Evolutionary conservation across 768 basidiomycete genomes (phyloP).

Genomic region (Glaciozyma antarctica): DNA sequence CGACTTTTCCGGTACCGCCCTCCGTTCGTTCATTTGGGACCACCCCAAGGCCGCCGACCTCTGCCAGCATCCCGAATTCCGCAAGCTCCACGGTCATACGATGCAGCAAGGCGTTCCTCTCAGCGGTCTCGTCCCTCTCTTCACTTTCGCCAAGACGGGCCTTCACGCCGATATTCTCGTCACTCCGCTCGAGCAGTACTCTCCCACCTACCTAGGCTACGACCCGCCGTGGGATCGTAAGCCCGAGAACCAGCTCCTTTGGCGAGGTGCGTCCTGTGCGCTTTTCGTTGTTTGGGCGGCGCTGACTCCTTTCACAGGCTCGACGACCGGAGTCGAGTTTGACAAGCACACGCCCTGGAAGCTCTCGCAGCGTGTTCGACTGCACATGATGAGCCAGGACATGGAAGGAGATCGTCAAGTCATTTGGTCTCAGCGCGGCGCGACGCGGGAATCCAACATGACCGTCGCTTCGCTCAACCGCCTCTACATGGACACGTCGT

Average conservation of each 20-base stretch:
- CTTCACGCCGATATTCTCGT: conserved; percentile 86
- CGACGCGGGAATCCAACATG: conserved; percentile 28
- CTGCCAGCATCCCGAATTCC: conserved; percentile 35
- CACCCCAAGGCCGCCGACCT: conserved; percentile 31
- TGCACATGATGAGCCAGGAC: conserved; percentile 39
- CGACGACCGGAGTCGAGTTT: conserved; percentile 42
- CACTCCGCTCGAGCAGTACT: conserved; percentile 91
- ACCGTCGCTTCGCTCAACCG: conserved; percentile 28
- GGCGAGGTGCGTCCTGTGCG: conserved; percentile 37
- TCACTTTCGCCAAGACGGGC: conserved; percentile 75
- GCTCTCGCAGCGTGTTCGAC: conserved; percentile 40
- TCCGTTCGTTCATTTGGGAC: conserved; percentile 34
- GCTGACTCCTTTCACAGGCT: conserved; percentile 13
- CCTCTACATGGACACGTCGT: conserved; percentile 34
- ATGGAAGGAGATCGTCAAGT: conserved; percentile 40
- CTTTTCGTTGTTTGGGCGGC: no score
- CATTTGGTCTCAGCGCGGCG: conserved; percentile 38
- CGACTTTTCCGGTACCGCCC: conserved; percentile 24
- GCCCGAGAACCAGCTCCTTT: conserved; percentile 40
- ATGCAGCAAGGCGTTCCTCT: conserved; percentile 28
- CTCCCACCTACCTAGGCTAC: conserved; percentile 33
- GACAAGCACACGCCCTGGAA: conserved; percentile 41
- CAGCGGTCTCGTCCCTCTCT: conserved; percentile 45
- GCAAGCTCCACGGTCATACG: conserved; percentile 34
- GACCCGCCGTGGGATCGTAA: conserved; percentile 40